Percentiles rank a stretch among this genome's conserved stretches.
These are phyloP conservation scores for Kodamaea arcana DNA, from an alignment of 1,139 yeast species.

Conservation along the genomic window DNA sequence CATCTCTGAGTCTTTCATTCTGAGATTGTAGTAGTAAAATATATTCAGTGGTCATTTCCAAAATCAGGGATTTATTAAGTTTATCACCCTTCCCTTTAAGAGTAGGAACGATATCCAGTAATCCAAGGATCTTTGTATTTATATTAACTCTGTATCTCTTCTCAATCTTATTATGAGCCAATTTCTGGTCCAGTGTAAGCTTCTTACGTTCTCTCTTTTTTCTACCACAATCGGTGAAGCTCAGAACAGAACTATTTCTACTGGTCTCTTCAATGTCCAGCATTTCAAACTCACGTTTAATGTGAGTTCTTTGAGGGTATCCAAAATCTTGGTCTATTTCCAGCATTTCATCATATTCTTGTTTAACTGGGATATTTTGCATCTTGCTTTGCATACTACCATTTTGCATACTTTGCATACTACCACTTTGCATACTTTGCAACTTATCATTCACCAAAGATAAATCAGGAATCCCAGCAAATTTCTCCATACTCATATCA, in stretches of 20 bases:
- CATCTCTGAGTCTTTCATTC: conserved; percentile 19
- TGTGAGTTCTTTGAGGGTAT: background rate
- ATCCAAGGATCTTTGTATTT: conserved; percentile 64
- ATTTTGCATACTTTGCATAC: too few species aligned
- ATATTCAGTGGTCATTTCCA: conserved; percentile 65
- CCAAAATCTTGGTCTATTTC: background rate
- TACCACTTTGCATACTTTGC: conserved; percentile 2
- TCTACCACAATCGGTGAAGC: conserved; percentile 1
- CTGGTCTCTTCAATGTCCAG: background rate
- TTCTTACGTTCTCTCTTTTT: conserved; percentile 36
- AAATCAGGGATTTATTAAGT: conserved; percentile 59
- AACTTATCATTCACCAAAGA: conserved; percentile 5
- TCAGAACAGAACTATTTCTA: background rate
- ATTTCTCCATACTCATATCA: conserved; percentile 1
- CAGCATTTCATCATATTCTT: background rate
- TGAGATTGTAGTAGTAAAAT: conserved; percentile 47
- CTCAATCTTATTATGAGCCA: conserved; percentile 69
- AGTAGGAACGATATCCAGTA: conserved; percentile 60
- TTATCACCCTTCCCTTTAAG: conserved; percentile 19
- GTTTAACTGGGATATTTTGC: too few species aligned
- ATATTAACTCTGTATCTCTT: conserved; percentile 70
- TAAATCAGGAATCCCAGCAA: conserved; percentile 3
- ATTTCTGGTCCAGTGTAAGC: conserved; percentile 57
- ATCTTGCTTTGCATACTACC: too few species aligned
- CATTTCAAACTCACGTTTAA: background rate